A percentile compares a stretch with the other conserved stretches of the same genome.
Evolutionary conservation across 179 eudicot genomes (phyloP).

Genomic region (Vitellaria paradoxa): DNA sequence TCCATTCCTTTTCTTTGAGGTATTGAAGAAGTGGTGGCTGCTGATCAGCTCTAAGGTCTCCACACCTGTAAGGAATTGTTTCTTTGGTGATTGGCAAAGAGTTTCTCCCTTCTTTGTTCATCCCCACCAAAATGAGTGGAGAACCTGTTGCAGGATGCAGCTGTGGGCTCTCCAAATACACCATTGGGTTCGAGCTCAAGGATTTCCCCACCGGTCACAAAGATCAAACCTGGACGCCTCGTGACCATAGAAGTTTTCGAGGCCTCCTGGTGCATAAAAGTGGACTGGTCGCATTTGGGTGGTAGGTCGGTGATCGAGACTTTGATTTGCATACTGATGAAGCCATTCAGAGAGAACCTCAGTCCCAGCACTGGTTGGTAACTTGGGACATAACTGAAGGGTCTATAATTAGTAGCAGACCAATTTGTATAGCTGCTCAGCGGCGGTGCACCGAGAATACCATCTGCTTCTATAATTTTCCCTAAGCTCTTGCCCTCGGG

Average conservation of each 20-base stretch:
- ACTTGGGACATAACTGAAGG: constrained; percentile 26
- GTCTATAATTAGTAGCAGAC: constrained; percentile 23
- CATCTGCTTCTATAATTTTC: constrained; percentile 23
- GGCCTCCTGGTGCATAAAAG: constrained; percentile 24
- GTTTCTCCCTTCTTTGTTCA: constrained; percentile 42
- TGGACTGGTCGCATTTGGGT: constrained; percentile 26
- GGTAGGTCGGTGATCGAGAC: constrained; percentile 12
- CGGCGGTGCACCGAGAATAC: constrained; percentile 48
- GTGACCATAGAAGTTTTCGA: constrained; percentile 25
- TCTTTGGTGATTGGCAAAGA: constrained; percentile 39
- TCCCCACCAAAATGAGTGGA: constrained; percentile 44
- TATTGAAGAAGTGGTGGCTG: constrained; percentile 59
- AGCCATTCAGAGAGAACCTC: constrained; percentile 64
- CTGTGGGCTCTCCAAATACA: constrained; percentile 45
- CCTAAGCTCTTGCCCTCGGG: constrained; percentile 4
- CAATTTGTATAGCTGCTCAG: constrained; percentile 20
- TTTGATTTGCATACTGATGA: constrained; percentile 43
- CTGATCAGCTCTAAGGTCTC: constrained; percentile 35
- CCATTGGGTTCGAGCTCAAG: constrained; percentile 34
- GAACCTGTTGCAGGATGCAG: constrained; percentile 27
- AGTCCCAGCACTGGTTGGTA: constrained; percentile 35
- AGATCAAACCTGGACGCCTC: constrained; percentile 40
- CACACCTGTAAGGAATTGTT: constrained; percentile 33
- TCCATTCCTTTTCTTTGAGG: constrained; percentile 79
- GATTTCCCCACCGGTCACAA: constrained; percentile 55